These are phyloP conservation scores for Schizosaccharomyces cryophilus DNA, from an alignment of 805 yeast genomes.

Conservation along the genomic window DNA sequence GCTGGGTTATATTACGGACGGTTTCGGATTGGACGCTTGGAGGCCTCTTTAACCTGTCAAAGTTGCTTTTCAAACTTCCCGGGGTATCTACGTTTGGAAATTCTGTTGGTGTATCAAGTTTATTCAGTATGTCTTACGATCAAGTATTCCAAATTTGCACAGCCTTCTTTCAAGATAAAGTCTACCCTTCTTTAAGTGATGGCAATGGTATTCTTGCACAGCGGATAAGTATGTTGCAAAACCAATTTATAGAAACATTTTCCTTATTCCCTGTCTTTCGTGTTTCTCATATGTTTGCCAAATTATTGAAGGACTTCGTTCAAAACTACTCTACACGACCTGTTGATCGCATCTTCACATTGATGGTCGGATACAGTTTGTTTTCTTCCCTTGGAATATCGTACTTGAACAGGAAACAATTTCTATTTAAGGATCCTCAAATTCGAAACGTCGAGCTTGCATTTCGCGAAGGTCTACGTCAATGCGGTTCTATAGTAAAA, in stretches of 20 bases:
- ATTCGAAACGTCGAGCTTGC: constrained; percentile 4
- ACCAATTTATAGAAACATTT: background rate
- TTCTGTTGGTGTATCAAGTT: background rate
- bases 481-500: constrained; percentile 30
- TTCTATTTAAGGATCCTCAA: background rate
- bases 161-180: background rate
- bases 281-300: constrained; percentile 4
- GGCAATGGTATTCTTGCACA: background rate
- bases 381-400: constrained; percentile 5
- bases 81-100: constrained; percentile 1
- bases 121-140: background rate
- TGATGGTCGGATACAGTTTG: constrained; percentile 6
- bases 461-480: constrained; percentile 7
- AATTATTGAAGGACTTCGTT: constrained; percentile 5
- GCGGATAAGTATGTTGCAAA: background rate
- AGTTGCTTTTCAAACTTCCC: background rate
- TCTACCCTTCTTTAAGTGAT: background rate
- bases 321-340: constrained; percentile 4
- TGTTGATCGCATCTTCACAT: constrained; percentile 6
- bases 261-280: background rate
- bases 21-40: constrained; percentile 6
- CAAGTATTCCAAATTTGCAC: background rate
- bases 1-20: constrained; percentile 3
- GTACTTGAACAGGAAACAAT: constrained; percentile 3
- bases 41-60: constrained; percentile 1